Evolutionary conservation across 164 flowering plant species (phyloP), one percentile per base, ranked within the genome.

Genomic region (Paratinospora sagittata): DNA sequence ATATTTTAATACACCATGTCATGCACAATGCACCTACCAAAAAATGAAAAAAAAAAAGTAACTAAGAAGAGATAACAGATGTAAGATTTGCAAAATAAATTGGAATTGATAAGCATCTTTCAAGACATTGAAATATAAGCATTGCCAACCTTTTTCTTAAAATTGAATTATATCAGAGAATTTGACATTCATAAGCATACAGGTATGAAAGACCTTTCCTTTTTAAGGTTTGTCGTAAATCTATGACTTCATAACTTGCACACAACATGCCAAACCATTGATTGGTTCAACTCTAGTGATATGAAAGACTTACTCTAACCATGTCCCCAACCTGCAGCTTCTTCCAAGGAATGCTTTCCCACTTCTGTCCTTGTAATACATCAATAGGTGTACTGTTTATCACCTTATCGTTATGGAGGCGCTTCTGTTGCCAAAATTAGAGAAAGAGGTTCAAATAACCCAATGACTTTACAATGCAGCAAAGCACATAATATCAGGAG

Each of bases 241-340:
- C 47, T 43, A n/a, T n/a, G 47, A 14, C 47, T 43, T 43, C 14
- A 12, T 43, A 43, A 43, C 47, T 43, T 43, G n/a, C n/a, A 30
- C 34, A 30, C 3, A 30, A 30, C 2, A 2, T 30, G 34, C 3
- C 4, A 43, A 43, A 9, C 47, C 47, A 43, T 9, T 9, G 14
- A 55, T 55, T 8, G 24, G 24, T n/a, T 55, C 21, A n/a, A n/a
- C 61, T 17, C 61, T 4, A 55, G 9, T 2, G 61, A 8, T 55
- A 6, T 21, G 6, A 67, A 66, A 72, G 62, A 82, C 97, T 89
- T 80, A 95, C 99, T 81, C 77, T 86, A 37, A 92, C 83, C 78
- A 95, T 85, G 72, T 95, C 97, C 71, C 98, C 99, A 87, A 90
- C 99, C 75, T 91, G 98, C 68, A 95, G 76, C 83, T 81, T 90